phyloP scores from a whole-genome alignment of 2,329 filamentous ascomycete species.

The Paramyrothecium roridum region DNA sequence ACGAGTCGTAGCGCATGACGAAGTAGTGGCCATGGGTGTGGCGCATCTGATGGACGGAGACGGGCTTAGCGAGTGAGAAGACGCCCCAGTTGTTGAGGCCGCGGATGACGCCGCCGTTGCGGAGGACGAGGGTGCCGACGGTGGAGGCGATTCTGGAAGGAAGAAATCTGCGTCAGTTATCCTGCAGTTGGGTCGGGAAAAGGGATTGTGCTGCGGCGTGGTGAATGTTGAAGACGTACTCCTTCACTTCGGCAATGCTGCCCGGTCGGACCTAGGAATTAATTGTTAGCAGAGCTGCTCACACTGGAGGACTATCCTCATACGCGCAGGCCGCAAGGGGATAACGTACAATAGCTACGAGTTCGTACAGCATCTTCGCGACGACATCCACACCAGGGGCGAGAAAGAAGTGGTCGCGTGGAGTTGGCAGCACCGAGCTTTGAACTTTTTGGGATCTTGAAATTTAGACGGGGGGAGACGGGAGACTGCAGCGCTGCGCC shows the following conservation, averaged over 20 bases:
- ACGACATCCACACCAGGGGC: constrained; percentile 22
- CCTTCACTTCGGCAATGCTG: constrained; percentile 88
- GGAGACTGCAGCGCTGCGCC: constrained; percentile 7
- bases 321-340: neutral
- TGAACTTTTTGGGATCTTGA: constrained; percentile 12
- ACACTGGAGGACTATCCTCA: too few relatives aligned
- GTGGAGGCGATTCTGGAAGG: constrained; percentile 75
- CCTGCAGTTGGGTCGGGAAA: neutral
- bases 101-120: constrained; percentile 82
- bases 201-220: neutral
- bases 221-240: constrained; percentile 55
- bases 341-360: constrained; percentile 85
- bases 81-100: constrained; percentile 94
- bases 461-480: constrained; percentile 19
- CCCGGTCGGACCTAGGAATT: constrained; percentile 77
- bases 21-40: constrained; percentile 93
- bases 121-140: constrained; percentile 78
- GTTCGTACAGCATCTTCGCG: constrained; percentile 85
- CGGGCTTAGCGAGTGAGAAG: constrained; percentile 78
- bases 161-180: neutral
- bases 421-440: neutral
- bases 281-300: constrained; percentile 11
- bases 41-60: constrained; percentile 76
- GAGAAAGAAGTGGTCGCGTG: neutral
- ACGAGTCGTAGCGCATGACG: constrained; percentile 91